Evolutionary conservation across 768 basidiomycete genomes (phyloP).

Genomic region (Grammothele lineata): DNA sequence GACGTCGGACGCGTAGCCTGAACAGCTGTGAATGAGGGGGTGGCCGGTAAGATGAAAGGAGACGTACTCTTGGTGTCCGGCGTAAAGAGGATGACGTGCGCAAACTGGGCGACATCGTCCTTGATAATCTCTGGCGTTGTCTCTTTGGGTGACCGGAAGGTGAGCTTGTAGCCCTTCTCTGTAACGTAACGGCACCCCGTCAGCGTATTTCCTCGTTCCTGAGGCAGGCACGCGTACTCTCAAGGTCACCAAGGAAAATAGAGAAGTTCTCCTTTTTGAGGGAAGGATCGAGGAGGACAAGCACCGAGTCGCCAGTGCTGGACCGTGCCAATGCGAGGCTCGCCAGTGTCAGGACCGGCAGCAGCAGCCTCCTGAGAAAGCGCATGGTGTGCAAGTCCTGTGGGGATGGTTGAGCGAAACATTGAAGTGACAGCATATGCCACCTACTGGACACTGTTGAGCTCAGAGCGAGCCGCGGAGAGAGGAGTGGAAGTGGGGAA

Average conservation of each 20-base stretch:
- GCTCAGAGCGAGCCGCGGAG: not conserved
- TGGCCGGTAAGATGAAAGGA: not conserved
- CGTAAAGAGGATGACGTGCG: constrained; percentile 84
- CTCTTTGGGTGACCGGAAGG: constrained; percentile 82
- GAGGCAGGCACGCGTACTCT: constrained; percentile 44
- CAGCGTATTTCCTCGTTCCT: too few species aligned
- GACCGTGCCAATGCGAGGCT: constrained; percentile 33
- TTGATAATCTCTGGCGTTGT: constrained; percentile 59
- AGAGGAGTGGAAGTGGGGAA: constrained; percentile 1
- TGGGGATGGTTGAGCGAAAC: not conserved
- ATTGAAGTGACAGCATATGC: not conserved
- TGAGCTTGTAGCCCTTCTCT: constrained; percentile 84
- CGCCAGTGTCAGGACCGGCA: constrained; percentile 11
- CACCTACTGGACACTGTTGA: not conserved
- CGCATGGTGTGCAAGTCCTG: constrained; percentile 9
- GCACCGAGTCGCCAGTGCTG: constrained; percentile 77
- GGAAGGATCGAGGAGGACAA: constrained; percentile 77
- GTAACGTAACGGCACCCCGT: not conserved
- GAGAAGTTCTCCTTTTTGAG: constrained; percentile 69
- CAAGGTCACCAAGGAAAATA: constrained; percentile 75
- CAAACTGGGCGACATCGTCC: constrained; percentile 71
- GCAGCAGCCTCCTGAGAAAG: constrained; percentile 14
- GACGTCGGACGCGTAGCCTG: constrained; percentile 55
- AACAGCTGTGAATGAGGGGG: not conserved
- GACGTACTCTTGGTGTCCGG: constrained; percentile 80